Conservation (phyloP, 148 eudicot species). For the Dianthus caryophyllus region DNA sequence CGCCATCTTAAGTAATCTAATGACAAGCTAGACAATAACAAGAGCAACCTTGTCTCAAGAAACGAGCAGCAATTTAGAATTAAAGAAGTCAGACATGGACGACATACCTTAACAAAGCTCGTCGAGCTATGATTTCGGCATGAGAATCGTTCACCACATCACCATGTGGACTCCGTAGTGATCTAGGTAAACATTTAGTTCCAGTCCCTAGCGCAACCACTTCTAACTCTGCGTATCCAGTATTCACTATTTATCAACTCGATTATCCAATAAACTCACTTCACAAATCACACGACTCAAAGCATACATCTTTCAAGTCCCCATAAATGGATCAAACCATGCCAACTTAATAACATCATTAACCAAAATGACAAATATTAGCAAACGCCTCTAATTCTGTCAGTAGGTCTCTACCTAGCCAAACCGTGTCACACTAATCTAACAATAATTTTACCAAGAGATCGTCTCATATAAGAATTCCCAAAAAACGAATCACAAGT, state of each 20-base stretch:
- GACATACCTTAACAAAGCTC: constrained; percentile 65
- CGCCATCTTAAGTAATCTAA: background rate
- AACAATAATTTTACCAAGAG: too few relatives aligned
- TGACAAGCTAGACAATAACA: background rate
- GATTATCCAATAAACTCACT: background rate
- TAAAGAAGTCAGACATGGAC: background rate
- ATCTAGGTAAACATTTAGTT: constrained; percentile 76
- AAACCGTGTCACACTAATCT: too few relatives aligned
- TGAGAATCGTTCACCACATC: constrained; percentile 94
- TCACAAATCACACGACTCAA: background rate
- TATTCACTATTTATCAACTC: background rate
- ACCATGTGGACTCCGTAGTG: constrained; percentile 58
- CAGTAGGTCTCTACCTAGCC: too few relatives aligned
- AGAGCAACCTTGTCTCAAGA: background rate
- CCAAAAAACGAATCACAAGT: too few relatives aligned
- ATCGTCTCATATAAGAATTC: too few relatives aligned
- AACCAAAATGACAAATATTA: background rate
- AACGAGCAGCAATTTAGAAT: background rate
- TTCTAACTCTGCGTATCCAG: constrained; percentile 48
- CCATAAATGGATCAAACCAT: too few relatives aligned
- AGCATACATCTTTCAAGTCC: background rate
- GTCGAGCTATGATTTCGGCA: constrained; percentile 77
- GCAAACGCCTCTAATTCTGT: constrained; percentile 75
- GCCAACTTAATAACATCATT: background rate
- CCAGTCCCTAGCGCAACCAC: constrained; percentile 89